These are phyloP conservation scores for Sporothrix humicola DNA, from an alignment of 2,329 filamentous ascomycete species.

Conservation along the genomic window DNA sequence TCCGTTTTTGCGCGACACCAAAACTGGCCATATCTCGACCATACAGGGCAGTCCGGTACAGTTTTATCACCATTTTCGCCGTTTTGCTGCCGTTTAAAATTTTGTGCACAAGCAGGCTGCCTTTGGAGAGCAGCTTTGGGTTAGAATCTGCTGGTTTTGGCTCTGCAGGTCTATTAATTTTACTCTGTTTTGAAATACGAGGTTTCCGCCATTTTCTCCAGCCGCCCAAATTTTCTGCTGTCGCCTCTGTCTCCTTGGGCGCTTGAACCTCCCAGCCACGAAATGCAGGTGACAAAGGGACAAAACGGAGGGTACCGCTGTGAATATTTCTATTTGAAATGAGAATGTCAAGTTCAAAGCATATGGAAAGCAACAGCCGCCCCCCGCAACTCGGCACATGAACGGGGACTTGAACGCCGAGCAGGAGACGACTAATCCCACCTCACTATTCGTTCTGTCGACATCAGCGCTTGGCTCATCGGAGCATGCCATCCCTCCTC, in stretches of 20 bases:
- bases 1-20: neutral
- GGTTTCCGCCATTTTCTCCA: neutral
- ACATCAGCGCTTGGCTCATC: neutral
- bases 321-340: too few species aligned
- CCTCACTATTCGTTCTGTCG: neutral
- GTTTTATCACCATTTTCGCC: neutral
- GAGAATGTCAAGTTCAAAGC: too few species aligned
- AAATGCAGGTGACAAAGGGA: neutral
- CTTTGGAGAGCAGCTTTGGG: neutral
- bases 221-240: neutral
- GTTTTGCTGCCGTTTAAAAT: neutral
- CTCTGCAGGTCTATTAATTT: neutral
- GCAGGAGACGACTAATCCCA: neutral
- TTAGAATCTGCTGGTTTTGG: neutral
- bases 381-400: too few species aligned
- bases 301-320: too few species aligned
- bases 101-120: neutral
- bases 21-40: neutral
- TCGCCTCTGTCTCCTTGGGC: neutral
- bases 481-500: neutral
- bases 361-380: too few species aligned
- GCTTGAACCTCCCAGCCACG: neutral
- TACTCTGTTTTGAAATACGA: conserved; percentile 25
- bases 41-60: too few species aligned
- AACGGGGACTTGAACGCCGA: too few species aligned